phyloP scores from a whole-genome alignment of 805 yeast genomes.

The Lipomyces sp. region DNA sequence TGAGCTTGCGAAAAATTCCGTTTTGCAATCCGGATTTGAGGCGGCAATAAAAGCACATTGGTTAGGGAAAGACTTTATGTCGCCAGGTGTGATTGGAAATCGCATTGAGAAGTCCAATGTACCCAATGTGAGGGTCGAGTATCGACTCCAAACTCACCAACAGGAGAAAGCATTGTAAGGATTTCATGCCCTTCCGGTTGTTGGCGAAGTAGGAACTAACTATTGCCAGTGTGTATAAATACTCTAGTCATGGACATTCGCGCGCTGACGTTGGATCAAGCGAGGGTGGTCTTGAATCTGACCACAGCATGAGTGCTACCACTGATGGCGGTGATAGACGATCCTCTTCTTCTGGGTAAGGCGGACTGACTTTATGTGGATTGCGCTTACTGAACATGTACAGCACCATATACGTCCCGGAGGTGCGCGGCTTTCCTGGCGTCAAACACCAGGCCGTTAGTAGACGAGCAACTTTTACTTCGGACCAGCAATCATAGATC shows the following conservation, averaged over 20 bases:
- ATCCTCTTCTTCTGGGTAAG: constrained; percentile 12
- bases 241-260: constrained; percentile 11
- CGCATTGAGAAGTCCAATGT: constrained; percentile 94
- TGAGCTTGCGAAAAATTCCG: constrained; percentile 92
- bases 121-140: constrained; percentile 83
- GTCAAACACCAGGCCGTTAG: constrained; percentile 36
- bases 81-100: constrained; percentile 75
- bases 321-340: constrained; percentile 8
- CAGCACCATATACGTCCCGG: constrained; percentile 12
- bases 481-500: not conserved
- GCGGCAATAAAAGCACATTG: constrained; percentile 83
- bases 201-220: not conserved
- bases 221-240: constrained; percentile 19
- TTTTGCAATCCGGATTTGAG: constrained; percentile 93
- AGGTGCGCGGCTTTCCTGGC: constrained; percentile 38
- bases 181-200: not conserved
- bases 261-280: constrained; percentile 1
- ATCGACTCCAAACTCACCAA: constrained; percentile 83
- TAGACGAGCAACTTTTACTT: constrained; percentile 16
- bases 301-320: not conserved
- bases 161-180: constrained; percentile 54
- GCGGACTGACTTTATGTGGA: constrained; percentile 1
- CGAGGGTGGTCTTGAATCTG: constrained; percentile 1
- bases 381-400: not conserved
- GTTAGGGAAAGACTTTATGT: constrained; percentile 68